Evolutionary conservation across 192 early-diverging fungal species (phyloP).

Genomic region (Thamnidium elegans): DNA sequence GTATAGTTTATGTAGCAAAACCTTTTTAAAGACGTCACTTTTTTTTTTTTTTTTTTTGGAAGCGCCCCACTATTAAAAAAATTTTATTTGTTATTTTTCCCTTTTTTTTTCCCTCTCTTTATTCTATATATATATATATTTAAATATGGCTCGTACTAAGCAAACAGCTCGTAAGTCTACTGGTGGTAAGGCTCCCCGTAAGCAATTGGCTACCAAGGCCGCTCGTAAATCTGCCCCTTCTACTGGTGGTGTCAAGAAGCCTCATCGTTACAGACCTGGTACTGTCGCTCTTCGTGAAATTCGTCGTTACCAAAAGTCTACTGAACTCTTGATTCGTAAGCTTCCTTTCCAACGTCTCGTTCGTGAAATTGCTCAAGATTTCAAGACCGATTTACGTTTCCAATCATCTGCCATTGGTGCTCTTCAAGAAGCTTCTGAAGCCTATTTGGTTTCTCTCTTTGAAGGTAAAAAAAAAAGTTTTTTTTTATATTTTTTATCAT

Average conservation of each 20-base stretch:
- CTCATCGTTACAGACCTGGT: slow-evolving; percentile 82
- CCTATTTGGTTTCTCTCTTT: slow-evolving; percentile 84
- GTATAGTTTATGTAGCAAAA: too few relatives aligned
- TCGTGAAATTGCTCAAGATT: slow-evolving; percentile 99
- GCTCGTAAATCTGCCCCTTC: slow-evolving; percentile 91
- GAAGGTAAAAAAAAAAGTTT: slow-evolving; percentile 43
- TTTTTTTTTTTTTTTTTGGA: not conserved
- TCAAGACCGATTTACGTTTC: slow-evolving; percentile 99
- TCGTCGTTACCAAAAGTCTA: slow-evolving; percentile 93
- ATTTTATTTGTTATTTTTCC: not conserved
- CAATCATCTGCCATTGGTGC: slow-evolving; percentile 99
- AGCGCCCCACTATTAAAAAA: not conserved
- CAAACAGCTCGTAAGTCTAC: slow-evolving; percentile 99
- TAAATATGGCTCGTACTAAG: slow-evolving; percentile 63
- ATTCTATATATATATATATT: not conserved
- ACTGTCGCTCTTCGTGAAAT: slow-evolving; percentile 92
- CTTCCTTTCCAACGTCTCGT: slow-evolving; percentile 94
- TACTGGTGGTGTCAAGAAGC: slow-evolving; percentile 93
- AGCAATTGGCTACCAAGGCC: slow-evolving; percentile 93
- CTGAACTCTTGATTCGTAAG: slow-evolving; percentile 91
- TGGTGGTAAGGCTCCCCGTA: slow-evolving; percentile 95
- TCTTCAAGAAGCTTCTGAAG: slow-evolving; percentile 97
- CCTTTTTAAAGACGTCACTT: too few relatives aligned
- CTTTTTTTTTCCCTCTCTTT: not conserved
- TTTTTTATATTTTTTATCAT: not conserved